Evolutionary conservation across 371 early-diverging fungal species (phyloP).

Genomic region (Nematocida parisii): DNA sequence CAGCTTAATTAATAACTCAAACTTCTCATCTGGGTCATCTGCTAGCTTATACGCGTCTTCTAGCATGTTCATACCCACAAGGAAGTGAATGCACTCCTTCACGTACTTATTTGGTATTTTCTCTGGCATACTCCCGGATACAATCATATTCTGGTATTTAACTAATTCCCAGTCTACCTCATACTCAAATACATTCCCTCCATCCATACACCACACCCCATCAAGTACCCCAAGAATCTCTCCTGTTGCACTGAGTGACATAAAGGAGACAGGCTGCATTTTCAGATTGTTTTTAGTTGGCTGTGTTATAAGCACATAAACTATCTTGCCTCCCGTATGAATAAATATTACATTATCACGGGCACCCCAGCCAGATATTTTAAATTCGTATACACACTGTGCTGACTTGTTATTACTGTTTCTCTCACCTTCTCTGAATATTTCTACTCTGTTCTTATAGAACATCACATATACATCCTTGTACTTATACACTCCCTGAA

Average conservation of each 20-base stretch:
- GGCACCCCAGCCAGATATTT: slow-evolving; percentile 38
- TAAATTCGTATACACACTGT: background rate
- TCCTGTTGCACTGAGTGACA: slow-evolving; percentile 5
- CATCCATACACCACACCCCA: slow-evolving; percentile 46
- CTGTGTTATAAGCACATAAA: slow-evolving; percentile 54
- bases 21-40: slow-evolving; percentile 62
- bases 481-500: slow-evolving; percentile 38
- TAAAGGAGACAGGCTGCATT: background rate
- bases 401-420: background rate
- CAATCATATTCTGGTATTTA: slow-evolving; percentile 55
- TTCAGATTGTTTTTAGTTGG: slow-evolving; percentile 17
- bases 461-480: slow-evolving; percentile 32
- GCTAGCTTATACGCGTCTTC: slow-evolving; percentile 62
- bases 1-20: slow-evolving; percentile 67
- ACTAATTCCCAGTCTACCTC: slow-evolving; percentile 58
- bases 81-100: slow-evolving; percentile 64
- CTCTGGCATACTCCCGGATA: slow-evolving; percentile 38
- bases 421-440: slow-evolving; percentile 5
- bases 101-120: slow-evolving; percentile 31
- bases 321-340: slow-evolving; percentile 29
- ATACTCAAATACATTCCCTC: slow-evolving; percentile 21
- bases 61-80: slow-evolving; percentile 59
- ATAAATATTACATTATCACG: slow-evolving; percentile 55
- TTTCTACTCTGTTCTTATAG: slow-evolving; percentile 25
- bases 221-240: slow-evolving; percentile 57